These are phyloP conservation scores for Stemphylium lycopersici DNA, from an alignment of 2,329 filamentous ascomycete species.

Conservation along the genomic window DNA sequence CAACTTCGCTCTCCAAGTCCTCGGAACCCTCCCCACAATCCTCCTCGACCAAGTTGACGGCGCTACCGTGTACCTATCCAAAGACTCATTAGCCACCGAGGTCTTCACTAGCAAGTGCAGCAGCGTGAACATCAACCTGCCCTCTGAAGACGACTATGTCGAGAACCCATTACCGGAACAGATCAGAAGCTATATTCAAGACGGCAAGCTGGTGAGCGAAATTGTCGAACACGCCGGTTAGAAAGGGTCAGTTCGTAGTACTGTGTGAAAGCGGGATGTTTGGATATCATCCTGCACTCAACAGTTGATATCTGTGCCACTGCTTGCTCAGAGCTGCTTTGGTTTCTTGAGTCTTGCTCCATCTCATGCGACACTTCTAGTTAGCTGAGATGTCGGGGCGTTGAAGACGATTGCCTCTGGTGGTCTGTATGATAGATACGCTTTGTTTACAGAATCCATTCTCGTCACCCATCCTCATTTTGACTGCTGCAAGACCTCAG, in stretches of 20 bases:
- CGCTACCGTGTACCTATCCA: constrained; percentile 83
- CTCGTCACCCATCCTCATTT: background rate
- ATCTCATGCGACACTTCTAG: no score
- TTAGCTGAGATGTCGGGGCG: no score
- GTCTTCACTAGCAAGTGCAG: constrained; percentile 89
- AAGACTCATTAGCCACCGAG: constrained; percentile 77
- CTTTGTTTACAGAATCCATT: background rate
- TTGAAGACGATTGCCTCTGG: no score
- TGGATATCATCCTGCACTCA: background rate
- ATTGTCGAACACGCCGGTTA: constrained; percentile 93
- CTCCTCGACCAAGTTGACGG: constrained; percentile 93
- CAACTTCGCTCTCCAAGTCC: constrained; percentile 92
- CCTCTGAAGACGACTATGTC: constrained; percentile 77
- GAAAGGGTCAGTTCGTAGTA: background rate
- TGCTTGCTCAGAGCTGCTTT: background rate
- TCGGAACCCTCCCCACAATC: constrained; percentile 84
- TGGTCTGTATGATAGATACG: background rate
- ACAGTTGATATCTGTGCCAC: background rate
- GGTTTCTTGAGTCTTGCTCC: background rate
- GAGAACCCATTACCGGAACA: constrained; percentile 90
- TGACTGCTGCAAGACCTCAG: no score
- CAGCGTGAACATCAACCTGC: constrained; percentile 85
- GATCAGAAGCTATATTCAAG: constrained; percentile 78
- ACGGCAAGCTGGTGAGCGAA: constrained; percentile 83
- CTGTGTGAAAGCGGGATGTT: background rate